phyloP scores from a whole-genome alignment of 2,329 filamentous ascomycete genomes.

The Fusarium staphyleae region DNA sequence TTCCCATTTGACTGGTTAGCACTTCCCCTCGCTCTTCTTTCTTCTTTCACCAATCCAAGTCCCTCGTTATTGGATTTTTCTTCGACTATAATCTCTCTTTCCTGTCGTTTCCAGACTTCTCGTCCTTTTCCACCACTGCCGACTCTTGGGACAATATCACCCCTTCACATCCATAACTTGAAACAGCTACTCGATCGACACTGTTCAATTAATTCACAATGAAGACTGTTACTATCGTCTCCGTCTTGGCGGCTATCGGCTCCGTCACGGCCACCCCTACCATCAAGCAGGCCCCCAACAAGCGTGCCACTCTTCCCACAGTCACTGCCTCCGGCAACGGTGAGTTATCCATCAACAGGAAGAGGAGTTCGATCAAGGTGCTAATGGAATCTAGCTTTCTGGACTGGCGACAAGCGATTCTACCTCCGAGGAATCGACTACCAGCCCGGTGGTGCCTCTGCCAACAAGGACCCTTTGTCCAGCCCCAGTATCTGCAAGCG shows the following conservation, averaged over 20 bases:
- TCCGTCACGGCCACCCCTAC: constrained; percentile 59
- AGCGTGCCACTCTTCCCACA: constrained; percentile 57
- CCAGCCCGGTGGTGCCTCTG: constrained; percentile 66
- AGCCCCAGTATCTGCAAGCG: constrained; percentile 74
- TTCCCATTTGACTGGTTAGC: constrained; percentile 32
- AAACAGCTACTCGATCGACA: constrained; percentile 15
- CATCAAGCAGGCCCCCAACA: constrained; percentile 57
- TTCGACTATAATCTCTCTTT: constrained; percentile 36
- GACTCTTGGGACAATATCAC: constrained; percentile 14
- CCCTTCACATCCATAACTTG: constrained; percentile 12
- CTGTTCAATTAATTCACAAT: constrained; percentile 47
- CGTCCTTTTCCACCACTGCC: constrained; percentile 8
- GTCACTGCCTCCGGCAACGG: constrained; percentile 65
- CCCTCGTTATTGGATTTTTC: constrained; percentile 49
- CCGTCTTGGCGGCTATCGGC: constrained; percentile 56
- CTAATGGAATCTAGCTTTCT: constrained; percentile 58
- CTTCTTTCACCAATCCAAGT: constrained; percentile 44
- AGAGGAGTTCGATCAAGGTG: neutral
- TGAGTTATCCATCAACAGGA: constrained; percentile 41
- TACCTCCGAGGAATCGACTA: constrained; percentile 68
- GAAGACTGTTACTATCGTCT: constrained; percentile 57
- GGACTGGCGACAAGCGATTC: constrained; percentile 60
- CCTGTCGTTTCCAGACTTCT: constrained; percentile 28
- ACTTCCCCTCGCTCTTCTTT: constrained; percentile 24
- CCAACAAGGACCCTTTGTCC: constrained; percentile 75